Evolutionary conservation across 345 rosid genomes (phyloP), one percentile per base, ranked within the genome.

Genomic region (Eucalyptus polyanthemos): DNA sequence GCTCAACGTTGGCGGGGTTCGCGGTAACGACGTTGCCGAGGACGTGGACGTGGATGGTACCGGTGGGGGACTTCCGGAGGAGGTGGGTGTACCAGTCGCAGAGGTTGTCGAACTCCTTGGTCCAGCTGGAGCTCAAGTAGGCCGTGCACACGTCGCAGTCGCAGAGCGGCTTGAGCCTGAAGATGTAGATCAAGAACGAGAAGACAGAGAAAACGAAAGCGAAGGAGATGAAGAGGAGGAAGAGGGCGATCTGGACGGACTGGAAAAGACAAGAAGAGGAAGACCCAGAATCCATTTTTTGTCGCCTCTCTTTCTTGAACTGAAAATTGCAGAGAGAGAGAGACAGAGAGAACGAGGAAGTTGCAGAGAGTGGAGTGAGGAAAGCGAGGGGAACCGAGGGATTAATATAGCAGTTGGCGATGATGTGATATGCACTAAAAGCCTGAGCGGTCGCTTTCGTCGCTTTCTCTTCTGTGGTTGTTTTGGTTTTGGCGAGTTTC

Each of bases 1-100:
- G 90, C 80, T 96, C 93, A 2, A 96, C 95, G 89, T 93, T 95
- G 62, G 88, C 90, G 24, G 93, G 96, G 86, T 95, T 95, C 13
- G 95, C 89, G 7, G 97, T 95, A 89, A 95, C 89, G 86, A 86
- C 90, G 51, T 93, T 94, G 62, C 90, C 90, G 12, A 95, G 96
- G 54, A 91, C 93, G 65, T 94, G 95, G 50, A 94, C 67, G 19
- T 92, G 92, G 62, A 93, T 89, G 11, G 95, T 93, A 22, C 92
- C 91, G 31, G 95, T 91, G 3, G 89, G 80, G 11, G 96, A 93
- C 22, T 91, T 90, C 10, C 60, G 83, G 37, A 94, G 94, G 34
- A 94, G 93, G 80, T 93, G 93, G 54, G 93, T 86, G 42, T 91
- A 93, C 93, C 94, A 94, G 86, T 94, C 95, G n/a, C 90, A 92